Evolutionary conservation across 345 rosid genomes (phyloP), one percentile per base, ranked within the genome.

Genomic region (Tarenaya hassleriana): DNA sequence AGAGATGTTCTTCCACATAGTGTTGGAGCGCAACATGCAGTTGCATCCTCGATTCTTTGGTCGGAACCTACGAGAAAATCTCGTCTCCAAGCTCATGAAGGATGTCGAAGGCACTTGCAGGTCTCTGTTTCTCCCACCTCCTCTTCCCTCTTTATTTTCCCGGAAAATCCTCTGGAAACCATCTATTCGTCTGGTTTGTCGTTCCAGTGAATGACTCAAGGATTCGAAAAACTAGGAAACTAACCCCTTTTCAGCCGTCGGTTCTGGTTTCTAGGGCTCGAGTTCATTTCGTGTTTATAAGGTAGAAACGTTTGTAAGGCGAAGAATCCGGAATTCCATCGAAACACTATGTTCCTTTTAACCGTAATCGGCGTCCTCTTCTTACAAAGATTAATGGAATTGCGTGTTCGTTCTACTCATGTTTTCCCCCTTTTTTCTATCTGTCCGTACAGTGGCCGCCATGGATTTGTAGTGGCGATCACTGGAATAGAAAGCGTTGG

Each of bases 21-120:
- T 84, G 3, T 42, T 80, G 63, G 95, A 91, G 85, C 64, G 96
- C 40, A 91, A 87, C 68, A 87, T 91, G 95, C 98, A 84, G 39
- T 55, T 87, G 48, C 96, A 86, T 58, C 98, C 98, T 5, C 84
- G 94, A 34, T 75, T 73, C 75, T 86, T 90, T 52, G 96, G 96
- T 44, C 94, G 88, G 40, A 86, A 71, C 52, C 88, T 91, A 51
- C 78, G 92, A 10, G 92, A 84, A 3, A 81, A 75, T 34, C 82
- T 91, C 7, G 87, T 82, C 9, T 70, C 98, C 46, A 77, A 84
- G 69, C 96, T 91, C 68, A 80, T 82, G 92, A 87, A 84, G 63
- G 96, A 91, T 68, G 98, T 90, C 39, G 97, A 86, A 54, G 94
- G 97, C 42, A 90, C 97, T 71, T 84, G 88, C 95, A 83, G 88